Conservation (phyloP, 768 basidiomycete species). For the Infundibulicybe gibba region DNA sequence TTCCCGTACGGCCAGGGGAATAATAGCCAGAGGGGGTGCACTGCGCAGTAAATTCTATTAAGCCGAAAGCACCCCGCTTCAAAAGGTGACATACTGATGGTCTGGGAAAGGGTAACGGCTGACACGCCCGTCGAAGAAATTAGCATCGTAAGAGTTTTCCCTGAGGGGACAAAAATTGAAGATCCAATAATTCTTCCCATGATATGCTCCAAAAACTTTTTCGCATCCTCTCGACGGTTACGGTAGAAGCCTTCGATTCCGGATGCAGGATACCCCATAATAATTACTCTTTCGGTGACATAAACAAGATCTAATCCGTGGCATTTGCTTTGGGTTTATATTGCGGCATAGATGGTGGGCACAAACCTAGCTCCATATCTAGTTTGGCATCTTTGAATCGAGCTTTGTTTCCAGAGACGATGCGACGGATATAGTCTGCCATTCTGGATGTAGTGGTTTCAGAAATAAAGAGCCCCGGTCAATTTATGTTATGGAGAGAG, state of each 20-base stretch:
- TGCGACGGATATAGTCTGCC: constrained; percentile 62
- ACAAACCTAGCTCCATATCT: constrained; percentile 66
- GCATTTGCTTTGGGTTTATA: background rate
- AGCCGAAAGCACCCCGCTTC: background rate
- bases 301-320: constrained; percentile 48
- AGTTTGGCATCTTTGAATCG: constrained; percentile 68
- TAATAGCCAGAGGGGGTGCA: constrained; percentile 72
- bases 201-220: constrained; percentile 70
- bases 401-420: constrained; percentile 82
- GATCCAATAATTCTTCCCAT: constrained; percentile 79
- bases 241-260: constrained; percentile 80
- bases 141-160: constrained; percentile 77
- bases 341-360: constrained; percentile 4
- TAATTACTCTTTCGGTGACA: constrained; percentile 71
- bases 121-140: constrained; percentile 68
- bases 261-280: constrained; percentile 82
- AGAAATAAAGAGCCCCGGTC: too few species aligned
- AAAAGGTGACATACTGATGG: constrained; percentile 61
- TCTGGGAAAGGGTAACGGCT: constrained; percentile 89
- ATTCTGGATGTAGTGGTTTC: constrained; percentile 25
- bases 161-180: constrained; percentile 84
- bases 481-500: too few species aligned
- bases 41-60: constrained; percentile 23
- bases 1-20: constrained; percentile 71
- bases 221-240: constrained; percentile 73